Base-by-base conservation (phyloP, 192 early-diverging fungal genomes). In the Diversispora epigaea region DNA sequence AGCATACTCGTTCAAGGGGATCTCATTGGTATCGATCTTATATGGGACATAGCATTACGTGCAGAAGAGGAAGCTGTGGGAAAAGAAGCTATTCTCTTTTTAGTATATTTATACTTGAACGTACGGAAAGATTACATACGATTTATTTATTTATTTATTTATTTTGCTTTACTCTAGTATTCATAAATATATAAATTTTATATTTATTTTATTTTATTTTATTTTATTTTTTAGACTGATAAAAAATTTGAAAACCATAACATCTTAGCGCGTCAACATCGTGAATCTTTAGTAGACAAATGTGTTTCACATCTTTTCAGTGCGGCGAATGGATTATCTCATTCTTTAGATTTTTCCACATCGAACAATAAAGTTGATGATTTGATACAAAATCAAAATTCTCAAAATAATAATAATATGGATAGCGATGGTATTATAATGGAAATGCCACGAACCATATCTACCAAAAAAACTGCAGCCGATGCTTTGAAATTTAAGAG, bases 21-120 rank as follows among this genome's bases (percentile, higher is more conserved):
- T 8, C 68, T 84, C 5, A 71, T 76, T 45, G 83, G 79, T 64
- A 80, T 80, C 71, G 79, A 84, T 41, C 68, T 82, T 60, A 80
- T 84, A 45, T 84, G 83, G 83, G 78, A 80, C 12, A 80, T 84
- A 25, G 83, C 83, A 0, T 73, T 84, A 8, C 77, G 76, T 43
- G 77, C 81, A 21, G 67, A 66, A 22, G 60, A 68, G 17, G 77
- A 81, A 21, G 50, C 52, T 43, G 83, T 84, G 6, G 83, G 83
- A 9, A 50, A 68, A 19, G 60, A 79, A 64, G 83, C 83, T 0
- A 80, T 67, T 6, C 77, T 76, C 4, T 69, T 80, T n/a, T 66
- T 84, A 45, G 80, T 81, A 4, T 52, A 63, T 58, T 57, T 78
- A 45, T 64, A 78, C 60, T 49, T 78, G 73, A 64, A 78, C 68